Base-by-base conservation (phyloP, 441 rosid species). In the Croton setiger region DNA sequence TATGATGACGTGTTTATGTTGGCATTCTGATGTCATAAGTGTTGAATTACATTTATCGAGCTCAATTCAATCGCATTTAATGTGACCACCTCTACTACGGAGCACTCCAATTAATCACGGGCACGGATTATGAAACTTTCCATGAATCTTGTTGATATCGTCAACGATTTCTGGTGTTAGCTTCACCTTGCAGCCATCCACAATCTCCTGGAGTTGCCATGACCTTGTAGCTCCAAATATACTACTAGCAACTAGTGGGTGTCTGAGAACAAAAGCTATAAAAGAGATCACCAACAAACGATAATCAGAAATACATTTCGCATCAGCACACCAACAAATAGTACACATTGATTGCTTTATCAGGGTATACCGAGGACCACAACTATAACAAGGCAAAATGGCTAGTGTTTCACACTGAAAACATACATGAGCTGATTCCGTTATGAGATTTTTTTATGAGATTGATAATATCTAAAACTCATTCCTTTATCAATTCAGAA, bases 211-310 rank as follows among this genome's bases (percentile, higher is more conserved):
- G 47, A 88, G 85, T 69, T 86, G 91, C 81, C 84, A 83, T 67
- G 69, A 45, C 21, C n/a, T 82, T 64, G 89, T 86, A 27, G 78
- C 83, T 51, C 89, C 93, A 68, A 86, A 82, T 62, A 84, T 65
- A 15, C 82, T 74, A 70, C 90, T 84, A 44, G 84, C 91, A 60
- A 83, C 83, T n/a, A 80, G 79, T 60, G 89, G 86, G 69, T 82
- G 89, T 62, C 80, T 68, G 80, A 84, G 67, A 60, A 84, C 87
- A 74, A 86, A 87, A 5, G 80, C 89, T 86, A 83, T 72, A 66
- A 18, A 10, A 23, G 21, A 49, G 27, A 7, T n/a, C 18, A 62
- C 20, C 4, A 39, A 45, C 64, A 3, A 45, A 64, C 13, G 23
- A 39, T 0, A 37, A 17, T 11, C 27, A 41, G 15, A 48, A 48